These are phyloP conservation scores for Penicillium capsulatum DNA, from an alignment of 2,329 filamentous ascomycete genomes.

Conservation along the genomic window DNA sequence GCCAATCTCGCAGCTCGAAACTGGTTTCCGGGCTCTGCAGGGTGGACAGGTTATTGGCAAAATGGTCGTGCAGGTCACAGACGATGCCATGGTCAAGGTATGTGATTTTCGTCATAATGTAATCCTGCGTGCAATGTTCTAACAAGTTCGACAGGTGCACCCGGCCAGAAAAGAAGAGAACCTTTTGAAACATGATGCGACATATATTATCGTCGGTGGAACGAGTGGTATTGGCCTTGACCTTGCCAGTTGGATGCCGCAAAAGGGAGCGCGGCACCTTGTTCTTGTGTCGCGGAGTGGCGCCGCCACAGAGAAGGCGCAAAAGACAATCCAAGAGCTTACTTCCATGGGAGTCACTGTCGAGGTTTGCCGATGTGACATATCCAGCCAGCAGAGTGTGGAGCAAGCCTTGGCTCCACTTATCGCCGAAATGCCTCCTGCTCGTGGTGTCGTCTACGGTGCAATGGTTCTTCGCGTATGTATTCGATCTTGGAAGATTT, in stretches of 20 bases:
- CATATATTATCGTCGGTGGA: conserved; percentile 57
- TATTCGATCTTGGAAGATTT: background rate
- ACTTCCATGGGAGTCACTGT: conserved; percentile 17
- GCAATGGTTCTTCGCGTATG: conserved; percentile 44
- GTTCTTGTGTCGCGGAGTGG: conserved; percentile 51
- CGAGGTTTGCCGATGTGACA: conserved; percentile 32
- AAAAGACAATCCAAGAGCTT: conserved; percentile 15
- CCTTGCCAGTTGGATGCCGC: conserved; percentile 49
- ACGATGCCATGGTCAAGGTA: conserved; percentile 24
- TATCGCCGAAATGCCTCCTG: conserved; percentile 29
- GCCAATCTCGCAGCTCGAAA: conserved; percentile 22
- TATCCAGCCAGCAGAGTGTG: conserved; percentile 22
- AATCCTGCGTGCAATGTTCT: too few species aligned
- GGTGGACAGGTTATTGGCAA: conserved; percentile 24
- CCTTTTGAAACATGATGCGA: conserved; percentile 28
- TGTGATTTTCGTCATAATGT: too few species aligned
- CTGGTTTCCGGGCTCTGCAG: conserved; percentile 24
- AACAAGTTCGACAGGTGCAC: conserved; percentile 12
- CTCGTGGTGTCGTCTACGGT: conserved; percentile 44
- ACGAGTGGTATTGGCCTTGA: conserved; percentile 55
- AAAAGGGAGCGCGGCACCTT: conserved; percentile 51
- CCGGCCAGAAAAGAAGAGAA: conserved; percentile 18
- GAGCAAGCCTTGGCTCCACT: conserved; percentile 20
- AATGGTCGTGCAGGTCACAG: conserved; percentile 20
- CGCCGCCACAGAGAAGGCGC: conserved; percentile 17